phyloP scores from a whole-genome alignment of 495 filamentous ascomycete genomes.

The Paragyromitra xinjiangensis region DNA sequence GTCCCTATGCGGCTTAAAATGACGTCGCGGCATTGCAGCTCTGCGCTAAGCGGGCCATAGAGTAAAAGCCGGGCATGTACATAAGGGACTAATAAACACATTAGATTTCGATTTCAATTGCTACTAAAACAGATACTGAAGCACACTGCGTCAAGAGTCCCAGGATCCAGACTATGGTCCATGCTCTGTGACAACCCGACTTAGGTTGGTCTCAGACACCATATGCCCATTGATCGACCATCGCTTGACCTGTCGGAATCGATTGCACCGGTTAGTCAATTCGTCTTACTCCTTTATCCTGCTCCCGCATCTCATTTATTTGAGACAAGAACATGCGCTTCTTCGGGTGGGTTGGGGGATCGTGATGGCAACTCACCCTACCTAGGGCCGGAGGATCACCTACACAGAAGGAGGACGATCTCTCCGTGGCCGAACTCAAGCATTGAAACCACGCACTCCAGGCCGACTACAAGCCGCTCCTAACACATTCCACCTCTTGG shows the following conservation, averaged over 20 bases:
- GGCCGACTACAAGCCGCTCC: not conserved
- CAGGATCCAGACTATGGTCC: no score
- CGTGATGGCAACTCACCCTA: not conserved
- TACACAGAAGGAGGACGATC: not conserved
- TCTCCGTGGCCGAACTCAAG: not conserved
- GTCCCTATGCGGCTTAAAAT: slow-evolving; percentile 36
- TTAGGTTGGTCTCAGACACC: not conserved
- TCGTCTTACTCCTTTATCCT: not conserved
- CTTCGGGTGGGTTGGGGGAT: not conserved
- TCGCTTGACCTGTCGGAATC: not conserved
- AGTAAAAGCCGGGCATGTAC: not conserved
- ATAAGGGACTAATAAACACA: not conserved
- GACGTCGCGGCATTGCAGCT: slow-evolving; percentile 5
- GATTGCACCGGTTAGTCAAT: not conserved
- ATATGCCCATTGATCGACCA: not conserved
- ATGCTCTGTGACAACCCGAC: no score
- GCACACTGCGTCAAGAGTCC: no score
- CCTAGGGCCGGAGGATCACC: not conserved
- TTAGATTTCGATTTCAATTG: not conserved
- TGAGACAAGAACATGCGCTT: not conserved
- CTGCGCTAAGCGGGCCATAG: no score
- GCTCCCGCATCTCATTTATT: not conserved
- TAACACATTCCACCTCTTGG: not conserved
- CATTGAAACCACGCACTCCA: no score
- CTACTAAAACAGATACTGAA: not conserved